Evolutionary conservation across 352 stramenopile species (phyloP).

Genomic region (Phytophthora pseudosyringae): DNA sequence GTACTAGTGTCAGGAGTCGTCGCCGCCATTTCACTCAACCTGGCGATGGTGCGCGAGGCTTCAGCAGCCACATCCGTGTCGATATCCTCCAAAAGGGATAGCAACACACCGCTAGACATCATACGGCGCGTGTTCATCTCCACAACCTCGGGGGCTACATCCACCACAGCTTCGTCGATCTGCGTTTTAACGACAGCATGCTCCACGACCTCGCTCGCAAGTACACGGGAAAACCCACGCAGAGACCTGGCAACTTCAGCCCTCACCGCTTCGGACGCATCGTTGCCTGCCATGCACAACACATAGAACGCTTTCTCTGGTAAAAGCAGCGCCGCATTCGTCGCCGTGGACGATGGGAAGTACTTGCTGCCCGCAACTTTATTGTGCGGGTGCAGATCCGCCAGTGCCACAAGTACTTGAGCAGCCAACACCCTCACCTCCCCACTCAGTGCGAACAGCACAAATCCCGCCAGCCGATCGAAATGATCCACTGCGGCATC

Average conservation of each 20-base stretch:
- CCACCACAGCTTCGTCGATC: slow-evolving; percentile 58
- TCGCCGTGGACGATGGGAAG: slow-evolving; percentile 21
- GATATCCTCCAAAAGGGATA: slow-evolving; percentile 69
- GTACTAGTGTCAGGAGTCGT: slow-evolving; percentile 8
- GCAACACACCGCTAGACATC: slow-evolving; percentile 65
- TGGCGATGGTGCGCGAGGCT: slow-evolving; percentile 52
- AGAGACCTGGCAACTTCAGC: slow-evolving; percentile 48
- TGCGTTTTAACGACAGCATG: slow-evolving; percentile 60
- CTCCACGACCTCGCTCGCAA: slow-evolving; percentile 34
- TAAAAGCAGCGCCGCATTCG: slow-evolving; percentile 28
- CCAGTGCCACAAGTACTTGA: slow-evolving; percentile 42
- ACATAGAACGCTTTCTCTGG: slow-evolving; percentile 53
- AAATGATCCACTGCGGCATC: slow-evolving; percentile 33
- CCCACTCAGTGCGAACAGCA: slow-evolving; percentile 42
- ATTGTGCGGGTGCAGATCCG: slow-evolving; percentile 30
- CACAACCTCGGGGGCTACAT: slow-evolving; percentile 38
- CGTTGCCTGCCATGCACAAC: slow-evolving; percentile 48
- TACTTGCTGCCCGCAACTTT: slow-evolving; percentile 32
- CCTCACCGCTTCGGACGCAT: slow-evolving; percentile 42
- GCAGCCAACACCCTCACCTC: slow-evolving; percentile 41
- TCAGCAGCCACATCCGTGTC: slow-evolving; percentile 49
- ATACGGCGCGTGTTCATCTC: slow-evolving; percentile 55
- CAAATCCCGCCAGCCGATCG: slow-evolving; percentile 36
- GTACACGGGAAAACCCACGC: slow-evolving; percentile 32
- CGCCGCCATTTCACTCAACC: slow-evolving; percentile 36